Evolutionary conservation across 257 asterid species (phyloP).

Genomic region (Petunia secreta): DNA sequence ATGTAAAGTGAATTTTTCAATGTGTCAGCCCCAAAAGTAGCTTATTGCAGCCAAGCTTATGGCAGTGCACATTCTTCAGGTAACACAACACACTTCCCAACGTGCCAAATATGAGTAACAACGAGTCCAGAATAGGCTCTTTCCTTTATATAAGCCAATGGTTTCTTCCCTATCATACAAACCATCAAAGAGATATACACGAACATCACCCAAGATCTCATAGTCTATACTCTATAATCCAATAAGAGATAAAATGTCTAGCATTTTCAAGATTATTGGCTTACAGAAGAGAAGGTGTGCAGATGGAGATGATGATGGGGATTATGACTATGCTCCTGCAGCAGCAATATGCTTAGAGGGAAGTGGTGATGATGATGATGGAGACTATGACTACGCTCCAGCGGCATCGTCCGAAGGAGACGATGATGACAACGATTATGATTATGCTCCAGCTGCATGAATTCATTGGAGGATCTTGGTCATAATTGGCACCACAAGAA

Average conservation of each 20-base stretch:
- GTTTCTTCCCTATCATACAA: background rate
- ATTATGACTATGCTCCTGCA: conserved; percentile 6
- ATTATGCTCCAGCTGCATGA: background rate
- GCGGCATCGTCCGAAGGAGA: background rate
- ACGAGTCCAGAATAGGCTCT: background rate
- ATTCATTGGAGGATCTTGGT: too few species aligned
- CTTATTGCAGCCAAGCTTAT: background rate
- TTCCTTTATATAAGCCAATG: background rate
- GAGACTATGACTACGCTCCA: background rate
- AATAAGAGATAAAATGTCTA: background rate
- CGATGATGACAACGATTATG: conserved; percentile 20
- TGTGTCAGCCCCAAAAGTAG: conserved; percentile 6
- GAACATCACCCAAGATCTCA: too few species aligned
- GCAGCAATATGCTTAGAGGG: background rate
- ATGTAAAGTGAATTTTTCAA: conserved; percentile 16
- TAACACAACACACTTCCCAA: background rate
- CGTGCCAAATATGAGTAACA: background rate
- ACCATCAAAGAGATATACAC: background rate
- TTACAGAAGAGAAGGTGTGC: background rate
- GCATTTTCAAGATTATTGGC: background rate
- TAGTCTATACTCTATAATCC: too few species aligned
- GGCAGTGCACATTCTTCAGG: background rate
- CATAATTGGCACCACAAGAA: too few species aligned
- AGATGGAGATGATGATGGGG: background rate
- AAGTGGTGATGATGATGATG: background rate